Evolutionary conservation across 345 rosid species (phyloP).

Genomic region (Cardiospermum halicacabum): DNA sequence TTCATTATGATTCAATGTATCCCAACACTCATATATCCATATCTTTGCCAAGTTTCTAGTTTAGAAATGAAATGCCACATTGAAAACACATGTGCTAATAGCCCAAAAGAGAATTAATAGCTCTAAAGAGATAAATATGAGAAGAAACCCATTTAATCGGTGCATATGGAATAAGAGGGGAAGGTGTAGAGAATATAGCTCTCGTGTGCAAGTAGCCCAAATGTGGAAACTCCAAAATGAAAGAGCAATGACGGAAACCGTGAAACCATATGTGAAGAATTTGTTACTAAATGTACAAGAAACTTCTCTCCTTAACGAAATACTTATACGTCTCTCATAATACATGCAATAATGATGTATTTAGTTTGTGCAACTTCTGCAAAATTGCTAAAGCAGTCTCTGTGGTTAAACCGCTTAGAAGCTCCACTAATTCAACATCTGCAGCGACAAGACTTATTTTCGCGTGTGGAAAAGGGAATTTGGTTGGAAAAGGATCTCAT

Average conservation of each 20-base stretch:
- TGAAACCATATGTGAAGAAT: constrained; percentile 97
- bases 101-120: constrained; percentile 99
- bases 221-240: constrained; percentile 98
- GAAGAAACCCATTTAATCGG: constrained; percentile 86
- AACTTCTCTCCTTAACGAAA: constrained; percentile 79
- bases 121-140: too few species aligned
- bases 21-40: constrained; percentile 95
- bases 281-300: constrained; percentile 94
- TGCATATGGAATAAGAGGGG: constrained; percentile 93
- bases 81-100: constrained; percentile 88
- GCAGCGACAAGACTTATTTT: constrained; percentile 60
- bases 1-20: too few species aligned
- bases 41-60: constrained; percentile 77
- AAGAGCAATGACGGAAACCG: constrained; percentile 88
- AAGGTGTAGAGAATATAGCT: constrained; percentile 87
- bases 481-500: constrained; percentile 73
- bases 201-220: constrained; percentile 91
- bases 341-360: constrained; percentile 63
- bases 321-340: constrained; percentile 86
- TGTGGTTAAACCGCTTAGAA: constrained; percentile 33
- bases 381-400: constrained; percentile 53
- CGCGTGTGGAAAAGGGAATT: constrained; percentile 77
- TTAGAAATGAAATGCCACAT: constrained; percentile 80
- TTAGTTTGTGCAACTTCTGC: constrained; percentile 58
- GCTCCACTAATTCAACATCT: constrained; percentile 35